Evolutionary conservation across 306 rosid species (phyloP).

Genomic region (Inga oerstediana): DNA sequence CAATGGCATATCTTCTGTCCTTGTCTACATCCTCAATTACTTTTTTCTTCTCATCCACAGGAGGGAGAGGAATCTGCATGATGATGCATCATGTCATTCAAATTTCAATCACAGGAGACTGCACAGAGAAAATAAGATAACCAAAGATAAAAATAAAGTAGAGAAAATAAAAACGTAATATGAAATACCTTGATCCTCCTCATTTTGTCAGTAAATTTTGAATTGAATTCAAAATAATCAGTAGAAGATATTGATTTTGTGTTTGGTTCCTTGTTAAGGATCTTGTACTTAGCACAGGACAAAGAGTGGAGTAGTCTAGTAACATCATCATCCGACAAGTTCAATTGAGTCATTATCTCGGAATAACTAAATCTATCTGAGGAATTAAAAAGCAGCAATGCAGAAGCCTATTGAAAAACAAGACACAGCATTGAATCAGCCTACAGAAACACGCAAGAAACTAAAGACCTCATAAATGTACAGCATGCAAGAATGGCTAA

Average conservation of each 20-base stretch:
- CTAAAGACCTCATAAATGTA: neutral
- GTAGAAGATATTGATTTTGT: conserved; percentile 66
- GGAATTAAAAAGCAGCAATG: conserved; percentile 81
- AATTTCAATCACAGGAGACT: conserved; percentile 3
- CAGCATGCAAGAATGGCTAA: neutral
- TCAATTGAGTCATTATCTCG: conserved; percentile 84
- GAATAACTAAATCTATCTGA: conserved; percentile 82
- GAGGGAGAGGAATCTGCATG: conserved; percentile 89
- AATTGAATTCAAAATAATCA: conserved; percentile 82
- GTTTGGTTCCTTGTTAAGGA: conserved; percentile 78
- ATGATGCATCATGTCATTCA: neutral
- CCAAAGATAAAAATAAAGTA: neutral
- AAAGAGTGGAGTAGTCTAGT: conserved; percentile 86
- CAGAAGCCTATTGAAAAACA: conserved; percentile 71
- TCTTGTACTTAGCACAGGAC: conserved; percentile 96
- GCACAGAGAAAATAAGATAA: conserved; percentile 9
- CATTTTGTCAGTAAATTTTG: conserved; percentile 86
- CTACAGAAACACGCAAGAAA: conserved; percentile 28
- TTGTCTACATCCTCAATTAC: conserved; percentile 95
- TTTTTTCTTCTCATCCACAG: conserved; percentile 92
- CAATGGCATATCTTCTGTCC: conserved; percentile 93
- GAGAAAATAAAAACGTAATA: neutral
- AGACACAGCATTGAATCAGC: conserved; percentile 25
- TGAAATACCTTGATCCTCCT: conserved; percentile 85
- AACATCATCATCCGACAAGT: conserved; percentile 82